A percentile compares a stretch with the other conserved stretches of the same genome.
These are phyloP conservation scores for Saccharomycopsis fodiens DNA, from an alignment of 805 yeast species.

Conservation along the genomic window DNA sequence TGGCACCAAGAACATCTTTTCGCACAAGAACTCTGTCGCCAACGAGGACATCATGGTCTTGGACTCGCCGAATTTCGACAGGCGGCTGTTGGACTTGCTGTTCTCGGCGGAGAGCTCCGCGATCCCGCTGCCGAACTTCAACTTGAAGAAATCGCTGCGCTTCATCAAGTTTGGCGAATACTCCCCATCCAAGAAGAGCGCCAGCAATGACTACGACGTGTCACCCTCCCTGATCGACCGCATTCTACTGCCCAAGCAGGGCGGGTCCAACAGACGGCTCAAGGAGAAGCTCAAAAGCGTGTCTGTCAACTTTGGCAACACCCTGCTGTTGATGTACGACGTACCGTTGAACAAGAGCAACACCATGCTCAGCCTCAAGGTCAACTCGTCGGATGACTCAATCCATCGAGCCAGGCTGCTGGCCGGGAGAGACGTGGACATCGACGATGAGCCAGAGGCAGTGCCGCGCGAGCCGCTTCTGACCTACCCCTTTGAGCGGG, in stretches of 20 bases:
- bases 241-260: conserved; percentile 3
- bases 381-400: conserved; percentile 17
- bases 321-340: conserved; percentile 8
- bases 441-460: neutral
- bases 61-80: conserved; percentile 17
- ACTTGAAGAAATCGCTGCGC: conserved; percentile 11
- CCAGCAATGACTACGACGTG: neutral
- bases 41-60: conserved; percentile 6
- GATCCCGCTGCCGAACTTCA: conserved; percentile 15
- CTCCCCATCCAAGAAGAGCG: neutral
- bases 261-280: conserved; percentile 1
- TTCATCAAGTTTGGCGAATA: conserved; percentile 4
- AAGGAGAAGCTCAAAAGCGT: conserved; percentile 12
- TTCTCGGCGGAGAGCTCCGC: conserved; percentile 3
- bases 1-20: neutral
- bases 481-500: neutral
- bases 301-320: neutral
- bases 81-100: conserved; percentile 7
- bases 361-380: conserved; percentile 8
- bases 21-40: neutral
- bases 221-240: conserved; percentile 11
- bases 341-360: neutral
- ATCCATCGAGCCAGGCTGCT: too few species aligned
- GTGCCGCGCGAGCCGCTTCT: neutral
- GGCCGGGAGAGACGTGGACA: neutral